Evolutionary conservation across 2,329 filamentous ascomycete species (phyloP), one percentile per base, ranked within the genome.

Genomic region (Venturia nashicola): DNA sequence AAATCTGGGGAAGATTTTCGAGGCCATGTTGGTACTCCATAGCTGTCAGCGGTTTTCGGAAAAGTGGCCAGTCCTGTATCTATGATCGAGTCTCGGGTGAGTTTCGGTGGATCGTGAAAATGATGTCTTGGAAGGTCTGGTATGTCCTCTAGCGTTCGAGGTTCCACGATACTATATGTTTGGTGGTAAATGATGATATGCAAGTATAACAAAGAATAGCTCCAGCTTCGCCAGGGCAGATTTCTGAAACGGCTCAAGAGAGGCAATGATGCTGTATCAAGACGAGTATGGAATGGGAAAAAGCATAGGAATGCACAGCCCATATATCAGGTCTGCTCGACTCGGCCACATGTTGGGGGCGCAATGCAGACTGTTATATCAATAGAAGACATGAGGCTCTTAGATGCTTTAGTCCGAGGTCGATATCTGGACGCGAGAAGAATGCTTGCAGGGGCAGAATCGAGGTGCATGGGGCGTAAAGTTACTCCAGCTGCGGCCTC

Each of bases 341-440:
- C 32, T 57, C 51, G 51, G 51, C 51, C 51, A 36, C 51, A 57
- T 57, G n/a, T 51, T 57, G 51, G 51, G 51, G 51, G 51, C 51
- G 27, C 51, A 57, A 57, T 57, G 51, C 51, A 57, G 51, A 57
- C 32, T 8, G 32, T 18, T 11, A 36, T 57, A 57, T 36, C 14
- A 36, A 36, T 2, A 36, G 27, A 27, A 36, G 51, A 57, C 14
- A 36, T 54, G 51, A 57, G 51, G 51, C 51, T 57, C 32, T 57
- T 36, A 32, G 32, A 23, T 57, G 27, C 27, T 16, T 57, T 36
- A 57, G 51, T 57, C 51, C 39, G 48, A 54, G 11, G 36, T 39
- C 36, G 5, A 7, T 36, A 57, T 57, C 32, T 36, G 27, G n/a
- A n/a, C 16, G 14, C 27, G 51, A 57, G 51, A 36, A 57, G 14